phyloP scores from a whole-genome alignment of 768 basidiomycete genomes.

The Mycena venus region DNA sequence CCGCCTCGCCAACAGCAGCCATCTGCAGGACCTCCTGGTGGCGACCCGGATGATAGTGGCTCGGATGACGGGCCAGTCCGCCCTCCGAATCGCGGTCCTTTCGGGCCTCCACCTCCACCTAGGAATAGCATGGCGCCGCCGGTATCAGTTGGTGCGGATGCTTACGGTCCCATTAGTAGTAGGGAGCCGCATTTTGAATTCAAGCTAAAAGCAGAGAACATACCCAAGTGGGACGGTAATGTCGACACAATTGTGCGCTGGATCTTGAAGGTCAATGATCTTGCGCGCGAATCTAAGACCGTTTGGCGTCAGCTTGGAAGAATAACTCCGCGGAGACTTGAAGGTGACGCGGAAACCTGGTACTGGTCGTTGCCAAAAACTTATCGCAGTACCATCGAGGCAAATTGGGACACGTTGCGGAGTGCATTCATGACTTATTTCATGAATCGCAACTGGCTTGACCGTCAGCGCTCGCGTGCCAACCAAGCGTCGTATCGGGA shows the following conservation, averaged over 20 bases:
- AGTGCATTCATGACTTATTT: slow-evolving; percentile 42
- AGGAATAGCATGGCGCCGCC: too few relatives aligned
- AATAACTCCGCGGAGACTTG: slow-evolving; percentile 42
- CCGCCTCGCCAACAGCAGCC: too few relatives aligned
- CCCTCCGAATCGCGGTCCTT: too few relatives aligned
- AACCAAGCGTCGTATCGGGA: slow-evolving; percentile 44
- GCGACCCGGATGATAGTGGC: too few relatives aligned
- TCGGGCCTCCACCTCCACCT: too few relatives aligned
- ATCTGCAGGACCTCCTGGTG: too few relatives aligned
- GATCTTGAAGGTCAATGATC: slow-evolving; percentile 42
- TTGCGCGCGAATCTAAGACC: slow-evolving; percentile 32
- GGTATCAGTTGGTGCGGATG: too few relatives aligned
- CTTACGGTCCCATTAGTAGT: too few relatives aligned
- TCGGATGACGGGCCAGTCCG: too few relatives aligned
- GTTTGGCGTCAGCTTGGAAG: slow-evolving; percentile 44
- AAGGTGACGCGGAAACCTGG: slow-evolving; percentile 45
- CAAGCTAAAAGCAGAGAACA: slow-evolving; percentile 45
- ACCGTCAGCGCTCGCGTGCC: slow-evolving; percentile 43
- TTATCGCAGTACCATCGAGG: slow-evolving; percentile 25
- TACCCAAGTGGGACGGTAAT: slow-evolving; percentile 51
- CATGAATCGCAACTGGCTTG: slow-evolving; percentile 47
- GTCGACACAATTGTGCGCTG: slow-evolving; percentile 41
- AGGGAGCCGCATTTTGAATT: slow-evolving; percentile 44
- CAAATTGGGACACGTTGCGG: slow-evolving; percentile 45
- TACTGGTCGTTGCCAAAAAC: slow-evolving; percentile 38